A percentile compares a stretch with the other conserved stretches of the same genome.
These are phyloP conservation scores for Didymella lethalis DNA, from an alignment of 2,329 filamentous ascomycete genomes.

Conservation along the genomic window DNA sequence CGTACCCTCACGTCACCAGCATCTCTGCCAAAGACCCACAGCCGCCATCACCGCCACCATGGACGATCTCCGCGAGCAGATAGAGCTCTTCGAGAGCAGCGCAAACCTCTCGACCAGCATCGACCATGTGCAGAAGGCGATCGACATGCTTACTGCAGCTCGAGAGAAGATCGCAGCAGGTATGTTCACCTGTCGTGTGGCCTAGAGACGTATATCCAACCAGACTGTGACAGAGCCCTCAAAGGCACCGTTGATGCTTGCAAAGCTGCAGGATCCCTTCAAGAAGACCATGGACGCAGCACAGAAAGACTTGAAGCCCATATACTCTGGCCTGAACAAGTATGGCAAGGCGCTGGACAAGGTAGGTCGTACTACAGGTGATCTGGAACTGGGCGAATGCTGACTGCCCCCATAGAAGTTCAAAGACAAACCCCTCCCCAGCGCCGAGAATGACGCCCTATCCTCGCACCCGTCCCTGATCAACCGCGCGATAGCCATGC, in stretches of 20 bases:
- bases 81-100: slow-evolving; percentile 73
- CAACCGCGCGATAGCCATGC: slow-evolving; percentile 95
- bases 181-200: slow-evolving; percentile 17
- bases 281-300: slow-evolving; percentile 82
- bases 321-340: slow-evolving; percentile 81
- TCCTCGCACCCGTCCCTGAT: slow-evolving; percentile 78
- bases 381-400: not conserved
- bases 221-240: slow-evolving; percentile 64
- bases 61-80: slow-evolving; percentile 75
- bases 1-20: not conserved
- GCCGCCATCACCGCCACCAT: slow-evolving; percentile 50
- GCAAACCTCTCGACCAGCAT: slow-evolving; percentile 75
- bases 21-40: not conserved
- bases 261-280: slow-evolving; percentile 84
- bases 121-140: slow-evolving; percentile 81
- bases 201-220: slow-evolving; percentile 27
- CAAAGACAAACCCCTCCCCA: slow-evolving; percentile 70
- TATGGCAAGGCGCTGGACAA: slow-evolving; percentile 88
- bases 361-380: slow-evolving; percentile 56
- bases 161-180: slow-evolving; percentile 76
- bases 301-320: slow-evolving; percentile 81
- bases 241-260: slow-evolving; percentile 75
- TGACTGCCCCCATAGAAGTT: slow-evolving; percentile 59
- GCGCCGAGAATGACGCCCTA: slow-evolving; percentile 81
- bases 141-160: slow-evolving; percentile 77